Evolutionary conservation across 2,329 filamentous ascomycete genomes (phyloP).

Genomic region (Ophiosphaerella narmari): DNA sequence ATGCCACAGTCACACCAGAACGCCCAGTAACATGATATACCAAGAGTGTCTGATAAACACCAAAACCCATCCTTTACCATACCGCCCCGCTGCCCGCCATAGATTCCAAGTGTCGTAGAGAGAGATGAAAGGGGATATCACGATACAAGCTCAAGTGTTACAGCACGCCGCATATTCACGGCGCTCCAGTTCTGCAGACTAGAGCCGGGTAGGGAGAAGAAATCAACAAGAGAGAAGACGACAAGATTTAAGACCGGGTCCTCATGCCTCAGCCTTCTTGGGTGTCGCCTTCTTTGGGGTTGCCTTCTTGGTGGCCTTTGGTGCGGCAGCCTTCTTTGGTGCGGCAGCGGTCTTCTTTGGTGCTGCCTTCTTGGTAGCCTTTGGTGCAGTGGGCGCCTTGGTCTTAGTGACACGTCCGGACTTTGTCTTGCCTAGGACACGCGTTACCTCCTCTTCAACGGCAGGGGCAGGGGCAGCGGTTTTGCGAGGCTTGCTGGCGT

Average conservation of each 20-base stretch:
- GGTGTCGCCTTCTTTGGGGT: constrained; percentile 54
- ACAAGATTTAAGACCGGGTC: constrained; percentile 9
- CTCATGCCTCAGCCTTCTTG: constrained; percentile 45
- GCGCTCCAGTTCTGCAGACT: constrained; percentile 10
- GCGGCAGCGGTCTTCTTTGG: constrained; percentile 39
- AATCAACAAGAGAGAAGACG: constrained; percentile 30
- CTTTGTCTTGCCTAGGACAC: constrained; percentile 80
- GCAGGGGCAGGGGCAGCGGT: constrained; percentile 60
- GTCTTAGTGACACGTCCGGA: constrained; percentile 82
- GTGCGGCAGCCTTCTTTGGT: constrained; percentile 48
- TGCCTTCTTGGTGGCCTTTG: constrained; percentile 50
- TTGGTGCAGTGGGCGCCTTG: constrained; percentile 48
- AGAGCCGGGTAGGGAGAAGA: constrained; percentile 27
- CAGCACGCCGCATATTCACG: neutral
- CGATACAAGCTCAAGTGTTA: constrained; percentile 20
- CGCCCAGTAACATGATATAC: constrained; percentile 33
- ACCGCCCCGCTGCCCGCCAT: constrained; percentile 8
- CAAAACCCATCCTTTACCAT: constrained; percentile 15
- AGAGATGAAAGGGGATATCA: constrained; percentile 41
- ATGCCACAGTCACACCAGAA: constrained; percentile 19
- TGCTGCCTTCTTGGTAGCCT: constrained; percentile 14
- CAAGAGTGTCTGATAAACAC: constrained; percentile 22
- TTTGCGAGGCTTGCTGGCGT: constrained; percentile 55
- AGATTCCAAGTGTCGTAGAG: constrained; percentile 19
- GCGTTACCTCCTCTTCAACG: constrained; percentile 68